Percentiles rank a stretch among this genome's conserved stretches.
Conservation (phyloP, 257 asterid genomes). For the Salvia splendens region DNA sequence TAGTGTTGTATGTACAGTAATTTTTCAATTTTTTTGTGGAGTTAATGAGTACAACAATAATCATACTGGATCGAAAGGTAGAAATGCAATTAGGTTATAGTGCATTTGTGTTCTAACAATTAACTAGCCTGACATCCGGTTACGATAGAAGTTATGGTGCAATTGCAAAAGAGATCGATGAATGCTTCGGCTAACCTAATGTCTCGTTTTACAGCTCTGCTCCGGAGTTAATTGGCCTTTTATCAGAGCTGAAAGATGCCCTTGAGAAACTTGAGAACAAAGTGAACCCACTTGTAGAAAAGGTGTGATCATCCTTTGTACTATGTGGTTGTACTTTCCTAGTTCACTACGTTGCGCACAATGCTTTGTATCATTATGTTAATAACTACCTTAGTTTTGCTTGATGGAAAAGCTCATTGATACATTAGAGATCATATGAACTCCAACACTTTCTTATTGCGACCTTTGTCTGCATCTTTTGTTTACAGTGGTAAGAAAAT, state of each 20-base stretch:
- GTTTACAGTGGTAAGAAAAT: slow-evolving; percentile 3
- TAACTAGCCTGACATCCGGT: too few relatives aligned
- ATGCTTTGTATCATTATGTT: neutral
- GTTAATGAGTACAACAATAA: too few relatives aligned
- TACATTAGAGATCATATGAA: neutral
- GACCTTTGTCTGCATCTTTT: slow-evolving; percentile 25
- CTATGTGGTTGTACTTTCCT: neutral
- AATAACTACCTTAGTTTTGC: neutral
- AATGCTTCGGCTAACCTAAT: slow-evolving; percentile 20
- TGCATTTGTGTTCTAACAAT: too few relatives aligned
- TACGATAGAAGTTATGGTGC: neutral
- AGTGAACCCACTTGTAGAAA: slow-evolving; percentile 72
- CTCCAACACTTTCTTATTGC: slow-evolving; percentile 10
- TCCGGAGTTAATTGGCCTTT: slow-evolving; percentile 85
- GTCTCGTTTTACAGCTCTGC: slow-evolving; percentile 70
- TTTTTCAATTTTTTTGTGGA: too few relatives aligned
- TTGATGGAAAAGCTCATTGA: slow-evolving; percentile 5
- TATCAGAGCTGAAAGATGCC: slow-evolving; percentile 79
- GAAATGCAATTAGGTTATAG: too few relatives aligned
- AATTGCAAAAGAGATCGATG: neutral
- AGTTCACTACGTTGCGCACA: neutral
- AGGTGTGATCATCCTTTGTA: slow-evolving; percentile 46
- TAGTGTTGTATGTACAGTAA: neutral
- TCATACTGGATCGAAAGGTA: too few relatives aligned
- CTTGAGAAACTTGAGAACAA: slow-evolving; percentile 72